Percentiles rank a stretch among this genome's conserved stretches.
Evolutionary conservation across 2,329 filamentous ascomycete species (phyloP).

Genomic region (Penicillium sp.): DNA sequence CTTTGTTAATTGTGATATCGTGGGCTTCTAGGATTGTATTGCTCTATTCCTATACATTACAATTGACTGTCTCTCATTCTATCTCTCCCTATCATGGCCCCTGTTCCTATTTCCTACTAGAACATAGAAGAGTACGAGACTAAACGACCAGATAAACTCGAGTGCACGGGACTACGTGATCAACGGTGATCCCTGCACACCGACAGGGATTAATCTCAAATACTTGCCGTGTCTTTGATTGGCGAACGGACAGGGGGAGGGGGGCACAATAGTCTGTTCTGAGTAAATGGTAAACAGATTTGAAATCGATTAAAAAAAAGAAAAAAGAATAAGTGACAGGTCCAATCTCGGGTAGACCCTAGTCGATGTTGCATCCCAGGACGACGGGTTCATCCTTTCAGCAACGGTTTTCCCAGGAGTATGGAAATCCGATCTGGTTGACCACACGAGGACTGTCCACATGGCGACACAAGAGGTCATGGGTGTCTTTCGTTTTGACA

Average conservation of each 20-base stretch:
- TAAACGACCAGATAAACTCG: neutral
- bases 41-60: too few species aligned
- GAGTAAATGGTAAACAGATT: neutral
- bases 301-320: neutral
- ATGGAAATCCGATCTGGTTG: constrained; percentile 22
- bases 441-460: constrained; percentile 25
- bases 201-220: constrained; percentile 37
- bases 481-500: neutral
- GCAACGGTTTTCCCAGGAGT: constrained; percentile 25
- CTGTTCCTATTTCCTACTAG: too few species aligned
- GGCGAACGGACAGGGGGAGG: constrained; percentile 18
- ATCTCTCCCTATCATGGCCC: neutral
- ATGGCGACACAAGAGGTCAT: constrained; percentile 13
- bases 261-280: constrained; percentile 16
- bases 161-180: constrained; percentile 22
- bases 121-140: too few species aligned
- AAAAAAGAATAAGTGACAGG: constrained; percentile 14
- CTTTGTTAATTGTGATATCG: too few species aligned
- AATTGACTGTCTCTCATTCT: neutral
- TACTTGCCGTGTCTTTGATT: constrained; percentile 31
- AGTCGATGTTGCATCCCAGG: constrained; percentile 27
- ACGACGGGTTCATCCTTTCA: constrained; percentile 19
- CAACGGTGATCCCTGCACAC: constrained; percentile 28
- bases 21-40: too few species aligned
- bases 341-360: constrained; percentile 27